Evolutionary conservation across 2,329 filamentous ascomycete species (phyloP).

Genomic region (Moelleriella libera): DNA sequence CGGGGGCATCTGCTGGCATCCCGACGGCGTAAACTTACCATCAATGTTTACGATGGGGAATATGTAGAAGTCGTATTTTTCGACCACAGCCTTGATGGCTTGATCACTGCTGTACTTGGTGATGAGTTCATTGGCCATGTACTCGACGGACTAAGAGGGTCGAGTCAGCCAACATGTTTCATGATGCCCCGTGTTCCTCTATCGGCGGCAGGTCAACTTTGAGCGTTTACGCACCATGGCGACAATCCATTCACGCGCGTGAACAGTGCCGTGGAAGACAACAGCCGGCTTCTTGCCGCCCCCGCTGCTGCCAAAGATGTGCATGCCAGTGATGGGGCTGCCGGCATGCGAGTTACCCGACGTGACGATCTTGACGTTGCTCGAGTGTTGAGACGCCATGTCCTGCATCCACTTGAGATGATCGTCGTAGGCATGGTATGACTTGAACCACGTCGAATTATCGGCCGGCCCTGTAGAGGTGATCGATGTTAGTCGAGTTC

Average conservation of each 20-base stretch:
- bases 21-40: slow-evolving; percentile 18
- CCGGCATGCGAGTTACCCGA: slow-evolving; percentile 32
- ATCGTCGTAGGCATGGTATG: slow-evolving; percentile 36
- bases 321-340: slow-evolving; percentile 45
- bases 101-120: slow-evolving; percentile 25
- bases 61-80: slow-evolving; percentile 53
- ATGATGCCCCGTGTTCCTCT: no score
- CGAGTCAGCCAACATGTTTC: not conserved
- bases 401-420: slow-evolving; percentile 33
- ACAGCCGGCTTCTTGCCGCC: slow-evolving; percentile 34
- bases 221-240: slow-evolving; percentile 25
- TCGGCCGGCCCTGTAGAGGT: slow-evolving; percentile 9
- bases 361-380: slow-evolving; percentile 32
- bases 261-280: slow-evolving; percentile 42
- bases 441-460: slow-evolving; percentile 31
- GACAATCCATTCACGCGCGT: slow-evolving; percentile 47
- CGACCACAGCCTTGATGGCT: slow-evolving; percentile 30
- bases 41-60: slow-evolving; percentile 50
- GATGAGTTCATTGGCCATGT: slow-evolving; percentile 34
- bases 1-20: not conserved
- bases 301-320: slow-evolving; percentile 33
- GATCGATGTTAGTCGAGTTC: not conserved
- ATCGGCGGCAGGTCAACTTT: not conserved
- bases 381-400: slow-evolving; percentile 25
- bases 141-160: slow-evolving; percentile 29